A percentile compares a stretch with the other conserved stretches of the same genome.
These are phyloP conservation scores for Dendrothele bispora DNA, from an alignment of 768 basidiomycete genomes.

Conservation along the genomic window DNA sequence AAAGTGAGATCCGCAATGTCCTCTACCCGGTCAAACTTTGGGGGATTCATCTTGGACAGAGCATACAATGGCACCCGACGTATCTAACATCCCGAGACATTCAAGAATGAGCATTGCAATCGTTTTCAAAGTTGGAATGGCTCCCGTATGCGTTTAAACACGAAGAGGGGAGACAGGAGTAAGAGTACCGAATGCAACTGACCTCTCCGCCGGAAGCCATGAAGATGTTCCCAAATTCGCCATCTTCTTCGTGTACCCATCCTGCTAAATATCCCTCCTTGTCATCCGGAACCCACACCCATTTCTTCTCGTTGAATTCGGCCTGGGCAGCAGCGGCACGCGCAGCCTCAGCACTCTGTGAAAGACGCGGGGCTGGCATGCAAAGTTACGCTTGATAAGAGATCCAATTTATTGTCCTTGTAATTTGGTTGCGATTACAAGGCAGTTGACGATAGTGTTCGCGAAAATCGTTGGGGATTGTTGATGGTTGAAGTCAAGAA, in stretches of 20 bases:
- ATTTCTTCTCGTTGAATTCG: slow-evolving; percentile 97
- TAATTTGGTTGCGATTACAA: too few species aligned
- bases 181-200: slow-evolving; percentile 19
- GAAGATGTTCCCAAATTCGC: slow-evolving; percentile 79
- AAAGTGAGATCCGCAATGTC: slow-evolving; percentile 98
- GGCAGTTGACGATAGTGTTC: too few species aligned
- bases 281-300: slow-evolving; percentile 97
- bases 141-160: too few species aligned
- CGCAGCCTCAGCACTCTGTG: slow-evolving; percentile 70
- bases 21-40: slow-evolving; percentile 96
- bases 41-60: slow-evolving; percentile 95
- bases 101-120: too few species aligned
- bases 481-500: too few species aligned
- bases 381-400: too few species aligned
- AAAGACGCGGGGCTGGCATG: slow-evolving; percentile 53
- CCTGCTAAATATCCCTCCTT: slow-evolving; percentile 92
- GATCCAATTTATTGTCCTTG: too few species aligned
- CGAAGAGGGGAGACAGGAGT: slow-evolving; percentile 2
- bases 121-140: too few species aligned
- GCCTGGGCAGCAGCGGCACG: slow-evolving; percentile 87
- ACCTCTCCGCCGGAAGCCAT: slow-evolving; percentile 87
- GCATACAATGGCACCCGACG: slow-evolving; percentile 74
- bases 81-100: slow-evolving; percentile 53
- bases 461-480: too few species aligned
- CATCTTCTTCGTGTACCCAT: slow-evolving; percentile 88